These are phyloP conservation scores for Raddia distichophylla DNA, from an alignment of 176 grass and related monocot species.

Conservation along the genomic window DNA sequence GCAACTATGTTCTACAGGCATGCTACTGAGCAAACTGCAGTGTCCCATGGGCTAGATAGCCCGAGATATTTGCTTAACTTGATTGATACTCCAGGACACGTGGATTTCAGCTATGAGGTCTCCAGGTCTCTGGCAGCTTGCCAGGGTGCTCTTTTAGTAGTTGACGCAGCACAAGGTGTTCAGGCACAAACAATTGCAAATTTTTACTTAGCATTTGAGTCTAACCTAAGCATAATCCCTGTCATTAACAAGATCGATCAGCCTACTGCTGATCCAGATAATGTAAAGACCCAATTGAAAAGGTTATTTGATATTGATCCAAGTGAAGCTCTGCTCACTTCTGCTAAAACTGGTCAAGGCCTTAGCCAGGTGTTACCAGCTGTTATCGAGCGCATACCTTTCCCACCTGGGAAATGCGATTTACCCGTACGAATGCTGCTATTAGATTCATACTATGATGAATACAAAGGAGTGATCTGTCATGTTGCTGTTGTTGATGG, in stretches of 20 bases:
- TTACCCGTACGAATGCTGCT: slow-evolving; percentile 88
- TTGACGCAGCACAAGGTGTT: slow-evolving; percentile 98
- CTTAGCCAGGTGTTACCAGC: slow-evolving; percentile 79
- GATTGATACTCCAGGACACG: slow-evolving; percentile 94
- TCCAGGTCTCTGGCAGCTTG: slow-evolving; percentile 94
- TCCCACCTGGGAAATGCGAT: slow-evolving; percentile 74
- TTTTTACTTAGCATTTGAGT: slow-evolving; percentile 95
- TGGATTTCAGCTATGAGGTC: slow-evolving; percentile 98
- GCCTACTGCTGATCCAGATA: slow-evolving; percentile 91
- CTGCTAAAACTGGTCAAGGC: slow-evolving; percentile 93
- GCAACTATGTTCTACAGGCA: slow-evolving; percentile 92
- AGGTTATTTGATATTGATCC: slow-evolving; percentile 91
- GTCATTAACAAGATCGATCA: slow-evolving; percentile 99
- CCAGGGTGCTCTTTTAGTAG: slow-evolving; percentile 93
- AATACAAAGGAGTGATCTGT: slow-evolving; percentile 99
- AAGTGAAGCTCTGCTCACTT: slow-evolving; percentile 83
- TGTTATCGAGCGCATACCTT: slow-evolving; percentile 80
- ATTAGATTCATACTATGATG: slow-evolving; percentile 96
- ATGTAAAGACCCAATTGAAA: slow-evolving; percentile 87
- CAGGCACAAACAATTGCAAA: slow-evolving; percentile 98
- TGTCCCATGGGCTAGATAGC: slow-evolving; percentile 17
- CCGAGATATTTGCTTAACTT: slow-evolving; percentile 85
- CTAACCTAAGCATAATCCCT: slow-evolving; percentile 77
- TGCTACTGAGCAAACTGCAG: slow-evolving; percentile 7
- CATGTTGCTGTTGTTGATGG: slow-evolving; percentile 97